Evolutionary conservation across 2,329 filamentous ascomycete species (phyloP), one percentile per base, ranked within the genome.

Genomic region (Colletotrichum sublineola): DNA sequence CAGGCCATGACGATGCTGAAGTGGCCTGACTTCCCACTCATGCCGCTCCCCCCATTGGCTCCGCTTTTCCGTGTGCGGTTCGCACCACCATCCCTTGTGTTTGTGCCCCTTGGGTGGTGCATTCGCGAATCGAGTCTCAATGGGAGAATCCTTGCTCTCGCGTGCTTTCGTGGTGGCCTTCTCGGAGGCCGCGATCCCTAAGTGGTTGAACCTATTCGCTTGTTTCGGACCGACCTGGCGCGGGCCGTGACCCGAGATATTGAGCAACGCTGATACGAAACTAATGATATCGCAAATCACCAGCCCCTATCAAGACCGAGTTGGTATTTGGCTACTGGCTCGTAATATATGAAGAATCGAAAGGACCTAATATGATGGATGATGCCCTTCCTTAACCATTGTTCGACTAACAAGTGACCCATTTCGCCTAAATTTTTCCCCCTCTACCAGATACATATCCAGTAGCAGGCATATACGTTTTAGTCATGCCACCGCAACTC

Each of bases 1-100:
- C 70, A 73, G 70, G 60, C 70, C 70, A 73, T 64, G 70, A 65
- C 52, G 66, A 73, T 56, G 60, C 66, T 57, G 57, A 73, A 73
- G 66, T 73, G 70, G 70, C 70, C 70, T 56, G 62, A 70, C 68
- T 73, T 70, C 61, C 70, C 66, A 69, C 70, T 38, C 31, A 48
- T 46, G 57, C 46, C 67, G 55, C 55, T 46, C 33, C 46, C 36
- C 70, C 61, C 38, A 73, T 73, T 73, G 70, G 70, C 70, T 61
- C 66, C 61, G 61, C 66, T 50, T 40, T n/a, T 58, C 61, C 60
- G 55, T 65, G 46, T 69, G 69, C 65, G 65, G 65, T 68, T 63
- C 57, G 50, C 68, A 68, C 53, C 50, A 71, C 18, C 33, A 56
- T 42, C 36, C 65, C n/a, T 42, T 36, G 63, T 29, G 31, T 14